Evolutionary conservation across 2,329 filamentous ascomycete genomes (phyloP).

Genomic region (Dryadomyces quercivorus): DNA sequence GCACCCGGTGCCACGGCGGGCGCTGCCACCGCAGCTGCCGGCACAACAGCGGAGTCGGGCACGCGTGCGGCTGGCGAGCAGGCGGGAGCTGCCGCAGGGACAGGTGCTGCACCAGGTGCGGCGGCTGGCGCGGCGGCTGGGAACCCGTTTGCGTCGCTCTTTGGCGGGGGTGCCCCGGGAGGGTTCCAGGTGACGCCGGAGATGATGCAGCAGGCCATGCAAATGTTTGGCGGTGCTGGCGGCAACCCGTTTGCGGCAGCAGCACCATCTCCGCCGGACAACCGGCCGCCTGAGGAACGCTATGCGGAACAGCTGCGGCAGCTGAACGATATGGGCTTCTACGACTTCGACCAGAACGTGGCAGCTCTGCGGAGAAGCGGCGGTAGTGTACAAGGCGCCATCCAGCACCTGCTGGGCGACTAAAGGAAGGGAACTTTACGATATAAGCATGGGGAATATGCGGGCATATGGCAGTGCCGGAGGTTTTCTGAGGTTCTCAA

Average conservation of each 20-base stretch:
- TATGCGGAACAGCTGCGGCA: conserved; percentile 85
- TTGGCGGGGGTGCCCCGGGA: conserved; percentile 21
- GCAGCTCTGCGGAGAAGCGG: conserved; percentile 77
- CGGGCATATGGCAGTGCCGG: too few species aligned
- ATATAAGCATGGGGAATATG: too few species aligned
- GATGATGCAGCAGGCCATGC: conserved; percentile 40
- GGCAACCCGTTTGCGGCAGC: conserved; percentile 7
- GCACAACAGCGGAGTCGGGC: neutral
- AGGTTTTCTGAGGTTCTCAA: too few species aligned
- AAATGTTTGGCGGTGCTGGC: conserved; percentile 29
- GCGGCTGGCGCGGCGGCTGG: conserved; percentile 18
- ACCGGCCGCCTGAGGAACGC: conserved; percentile 80
- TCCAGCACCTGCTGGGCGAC: conserved; percentile 55
- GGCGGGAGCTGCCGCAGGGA: neutral
- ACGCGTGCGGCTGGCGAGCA: neutral
- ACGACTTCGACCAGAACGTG: conserved; percentile 88
- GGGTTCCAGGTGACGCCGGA: conserved; percentile 39
- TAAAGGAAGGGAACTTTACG: conserved; percentile 3
- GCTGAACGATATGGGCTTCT: conserved; percentile 98
- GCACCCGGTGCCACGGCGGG: neutral
- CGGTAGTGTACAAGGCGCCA: conserved; percentile 85
- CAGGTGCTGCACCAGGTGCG: conserved; percentile 11
- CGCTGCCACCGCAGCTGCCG: neutral
- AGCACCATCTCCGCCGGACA: conserved; percentile 52
- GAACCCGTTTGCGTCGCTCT: conserved; percentile 60